These are phyloP conservation scores for Maudiozyma turicensis DNA, from an alignment of 805 yeast genomes.

Conservation along the genomic window DNA sequence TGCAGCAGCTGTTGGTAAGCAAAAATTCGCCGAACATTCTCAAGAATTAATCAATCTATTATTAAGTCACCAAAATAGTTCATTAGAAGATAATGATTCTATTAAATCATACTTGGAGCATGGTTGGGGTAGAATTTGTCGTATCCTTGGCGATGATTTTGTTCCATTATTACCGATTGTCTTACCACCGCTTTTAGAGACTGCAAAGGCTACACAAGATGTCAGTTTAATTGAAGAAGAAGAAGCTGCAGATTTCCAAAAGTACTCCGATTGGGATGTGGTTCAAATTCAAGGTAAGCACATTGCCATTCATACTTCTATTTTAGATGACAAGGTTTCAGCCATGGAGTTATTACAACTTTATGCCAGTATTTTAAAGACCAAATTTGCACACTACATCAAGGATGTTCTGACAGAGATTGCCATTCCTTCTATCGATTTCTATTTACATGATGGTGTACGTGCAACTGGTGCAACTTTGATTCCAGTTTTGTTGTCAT, in stretches of 20 bases:
- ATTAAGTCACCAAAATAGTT: constrained; percentile 56
- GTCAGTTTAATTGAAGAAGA: constrained; percentile 80
- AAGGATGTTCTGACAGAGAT: constrained; percentile 67
- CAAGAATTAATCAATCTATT: constrained; percentile 64
- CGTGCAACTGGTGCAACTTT: constrained; percentile 83
- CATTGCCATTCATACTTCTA: constrained; percentile 87
- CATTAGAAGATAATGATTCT: constrained; percentile 67
- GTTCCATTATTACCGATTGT: constrained; percentile 75
- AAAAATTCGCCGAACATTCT: constrained; percentile 69
- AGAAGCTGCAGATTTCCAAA: constrained; percentile 73
- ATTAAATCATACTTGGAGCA: constrained; percentile 79
- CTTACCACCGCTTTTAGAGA: constrained; percentile 75
- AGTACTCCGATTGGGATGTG: constrained; percentile 92
- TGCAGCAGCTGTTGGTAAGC: constrained; percentile 91
- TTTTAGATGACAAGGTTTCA: constrained; percentile 86
- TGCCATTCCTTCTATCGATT: constrained; percentile 80
- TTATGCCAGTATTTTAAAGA: constrained; percentile 78
- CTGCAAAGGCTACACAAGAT: constrained; percentile 87
- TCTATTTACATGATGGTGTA: constrained; percentile 89
- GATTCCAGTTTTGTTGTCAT: constrained; percentile 64
- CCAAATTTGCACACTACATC: constrained; percentile 74
- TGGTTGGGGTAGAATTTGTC: constrained; percentile 93
- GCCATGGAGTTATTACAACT: constrained; percentile 83
- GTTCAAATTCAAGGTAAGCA: constrained; percentile 85
- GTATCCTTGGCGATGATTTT: constrained; percentile 76